phyloP scores from a whole-genome alignment of 1,284 basidiomycete genomes.

The Trametes polyzona region DNA sequence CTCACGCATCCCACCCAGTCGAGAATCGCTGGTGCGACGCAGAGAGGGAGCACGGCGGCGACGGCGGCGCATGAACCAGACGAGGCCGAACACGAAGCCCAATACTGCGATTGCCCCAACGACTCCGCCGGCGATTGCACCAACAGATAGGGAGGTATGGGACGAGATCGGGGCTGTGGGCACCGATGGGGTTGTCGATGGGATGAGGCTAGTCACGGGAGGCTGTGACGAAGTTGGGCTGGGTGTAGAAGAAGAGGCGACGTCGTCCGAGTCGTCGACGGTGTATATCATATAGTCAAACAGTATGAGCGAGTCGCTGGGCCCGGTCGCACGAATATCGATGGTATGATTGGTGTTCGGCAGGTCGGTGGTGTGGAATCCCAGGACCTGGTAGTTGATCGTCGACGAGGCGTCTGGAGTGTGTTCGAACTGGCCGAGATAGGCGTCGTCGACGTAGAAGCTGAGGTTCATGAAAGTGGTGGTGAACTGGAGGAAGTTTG shows the following conservation, averaged over 20 bases:
- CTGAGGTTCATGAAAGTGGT: conserved; percentile 11
- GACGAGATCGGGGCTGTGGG: no score
- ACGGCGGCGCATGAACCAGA: neutral
- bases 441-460: conserved; percentile 10
- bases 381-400: neutral
- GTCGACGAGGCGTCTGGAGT: neutral
- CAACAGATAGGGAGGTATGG: no score
- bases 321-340: neutral
- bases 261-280: neutral
- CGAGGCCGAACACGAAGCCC: neutral
- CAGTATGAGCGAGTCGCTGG: neutral
- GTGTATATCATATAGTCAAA: conserved; percentile 4
- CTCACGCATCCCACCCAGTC: no score
- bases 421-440: conserved; percentile 3
- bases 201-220: no score
- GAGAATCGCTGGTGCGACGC: no score
- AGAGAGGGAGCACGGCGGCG: no score
- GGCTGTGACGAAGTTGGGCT: neutral
- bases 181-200: no score
- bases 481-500: conserved; percentile 2
- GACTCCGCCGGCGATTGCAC: neutral
- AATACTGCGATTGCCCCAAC: neutral
- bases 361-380: neutral
- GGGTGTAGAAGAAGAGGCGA: neutral
- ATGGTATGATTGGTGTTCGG: neutral